phyloP scores from a whole-genome alignment of 345 rosid genomes.

The Odontarrhena argentea region DNA sequence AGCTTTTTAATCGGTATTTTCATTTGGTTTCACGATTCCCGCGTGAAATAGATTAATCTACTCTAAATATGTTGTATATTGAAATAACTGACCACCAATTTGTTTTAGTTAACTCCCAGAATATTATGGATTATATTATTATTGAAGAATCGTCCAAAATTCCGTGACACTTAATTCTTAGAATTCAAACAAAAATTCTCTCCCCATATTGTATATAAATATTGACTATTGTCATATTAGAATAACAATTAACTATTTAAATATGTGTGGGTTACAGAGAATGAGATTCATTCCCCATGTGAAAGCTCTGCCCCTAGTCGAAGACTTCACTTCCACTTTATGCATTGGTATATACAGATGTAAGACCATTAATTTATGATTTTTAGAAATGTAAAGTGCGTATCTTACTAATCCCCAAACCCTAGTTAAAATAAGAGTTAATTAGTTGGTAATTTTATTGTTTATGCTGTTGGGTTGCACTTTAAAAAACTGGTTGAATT shows the following conservation, averaged over 20 bases:
- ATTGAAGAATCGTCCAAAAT: conserved; percentile 18
- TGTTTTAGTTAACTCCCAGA: background rate
- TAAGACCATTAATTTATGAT: conserved; percentile 8
- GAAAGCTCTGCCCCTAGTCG: conserved; percentile 22
- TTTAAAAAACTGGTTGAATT: background rate
- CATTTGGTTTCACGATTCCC: too few relatives aligned
- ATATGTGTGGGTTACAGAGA: conserved; percentile 25
- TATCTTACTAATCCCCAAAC: conserved; percentile 27
- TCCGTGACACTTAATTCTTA: conserved; percentile 37
- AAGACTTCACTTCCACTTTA: conserved; percentile 38
- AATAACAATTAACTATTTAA: conserved; percentile 11
- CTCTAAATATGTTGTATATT: background rate
- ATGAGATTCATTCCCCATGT: conserved; percentile 40
- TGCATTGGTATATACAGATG: conserved; percentile 25
- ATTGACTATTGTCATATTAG: conserved; percentile 1
- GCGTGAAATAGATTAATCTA: background rate
- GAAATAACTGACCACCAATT: background rate
- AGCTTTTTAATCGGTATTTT: too few relatives aligned
- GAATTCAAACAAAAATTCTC: conserved; percentile 31
- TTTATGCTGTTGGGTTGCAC: conserved; percentile 1
- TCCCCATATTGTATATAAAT: conserved; percentile 21
- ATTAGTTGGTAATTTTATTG: conserved; percentile 13
- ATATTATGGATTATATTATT: conserved; percentile 11
- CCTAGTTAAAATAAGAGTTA: background rate
- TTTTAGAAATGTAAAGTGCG: background rate